phyloP scores from a whole-genome alignment of 2,329 filamentous ascomycete genomes.

The Pseudogymnoascus sp. region DNA sequence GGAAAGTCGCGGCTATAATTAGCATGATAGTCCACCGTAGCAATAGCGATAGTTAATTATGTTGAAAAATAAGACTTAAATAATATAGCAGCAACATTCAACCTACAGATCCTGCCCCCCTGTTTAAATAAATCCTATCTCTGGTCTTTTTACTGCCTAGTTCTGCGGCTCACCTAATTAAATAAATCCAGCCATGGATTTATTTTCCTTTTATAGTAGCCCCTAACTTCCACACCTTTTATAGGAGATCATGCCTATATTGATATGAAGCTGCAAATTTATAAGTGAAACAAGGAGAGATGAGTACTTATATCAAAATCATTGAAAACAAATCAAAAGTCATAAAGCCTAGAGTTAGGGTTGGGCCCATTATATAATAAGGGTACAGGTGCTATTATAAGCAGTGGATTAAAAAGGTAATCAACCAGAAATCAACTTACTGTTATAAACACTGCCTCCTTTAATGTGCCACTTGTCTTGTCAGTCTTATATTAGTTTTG shows the following conservation, averaged over 20 bases:
- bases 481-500: too few relatives aligned
- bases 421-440: too few relatives aligned
- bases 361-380: conserved; percentile 18
- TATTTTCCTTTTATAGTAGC: neutral
- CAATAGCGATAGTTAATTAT: neutral
- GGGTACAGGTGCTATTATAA: conserved; percentile 12
- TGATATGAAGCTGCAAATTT: too few relatives aligned
- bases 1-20: too few relatives aligned
- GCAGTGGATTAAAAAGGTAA: too few relatives aligned
- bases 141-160: neutral
- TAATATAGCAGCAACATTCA: too few relatives aligned
- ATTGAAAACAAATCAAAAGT: neutral
- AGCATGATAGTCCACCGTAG: too few relatives aligned
- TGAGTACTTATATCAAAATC: neutral
- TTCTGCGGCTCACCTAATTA: neutral
- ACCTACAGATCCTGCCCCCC: neutral
- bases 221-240: too few relatives aligned
- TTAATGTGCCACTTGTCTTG: too few relatives aligned
- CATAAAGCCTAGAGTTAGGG: neutral
- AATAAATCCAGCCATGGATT: neutral
- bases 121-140: neutral
- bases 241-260: too few relatives aligned
- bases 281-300: conserved; percentile 1
- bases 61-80: too few relatives aligned
- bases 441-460: too few relatives aligned